A percentile compares a stretch with the other conserved stretches of the same genome.
These are phyloP conservation scores for Backusella liffmaniae DNA, from an alignment of 192 early-diverging fungal species.

Conservation along the genomic window DNA sequence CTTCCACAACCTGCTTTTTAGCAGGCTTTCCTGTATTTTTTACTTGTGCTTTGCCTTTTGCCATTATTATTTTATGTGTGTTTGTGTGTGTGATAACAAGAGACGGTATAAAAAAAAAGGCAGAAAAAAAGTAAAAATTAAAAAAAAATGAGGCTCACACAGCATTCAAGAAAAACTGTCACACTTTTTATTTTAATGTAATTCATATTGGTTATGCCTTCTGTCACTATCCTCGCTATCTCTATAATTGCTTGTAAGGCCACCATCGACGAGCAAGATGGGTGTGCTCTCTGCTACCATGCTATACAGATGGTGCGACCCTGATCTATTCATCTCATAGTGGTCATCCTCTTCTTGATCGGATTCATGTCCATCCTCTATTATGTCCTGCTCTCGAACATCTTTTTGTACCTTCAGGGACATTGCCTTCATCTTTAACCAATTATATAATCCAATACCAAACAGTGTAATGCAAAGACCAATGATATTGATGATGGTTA, in stretches of 20 bases:
- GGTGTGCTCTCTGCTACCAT: constrained; percentile 38
- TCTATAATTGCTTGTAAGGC: constrained; percentile 12
- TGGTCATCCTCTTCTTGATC: background rate
- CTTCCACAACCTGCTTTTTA: background rate
- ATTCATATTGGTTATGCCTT: background rate
- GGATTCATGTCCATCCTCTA: background rate
- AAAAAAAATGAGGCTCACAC: constrained; percentile 15
- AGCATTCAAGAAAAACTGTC: constrained; percentile 1
- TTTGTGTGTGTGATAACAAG: background rate
- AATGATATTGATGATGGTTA: constrained; percentile 70
- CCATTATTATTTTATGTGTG: background rate
- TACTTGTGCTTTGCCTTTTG: background rate
- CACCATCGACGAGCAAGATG: constrained; percentile 30
- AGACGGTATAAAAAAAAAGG: background rate
- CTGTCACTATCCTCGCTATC: constrained; percentile 20
- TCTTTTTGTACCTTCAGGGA: background rate
- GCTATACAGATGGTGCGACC: constrained; percentile 23
- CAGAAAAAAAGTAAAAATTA: constrained; percentile 17
- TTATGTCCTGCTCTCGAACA: background rate
- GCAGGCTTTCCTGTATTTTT: background rate
- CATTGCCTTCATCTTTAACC: constrained; percentile 56
- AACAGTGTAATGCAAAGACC: constrained; percentile 80
- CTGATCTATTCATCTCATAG: background rate
- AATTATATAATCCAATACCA: constrained; percentile 79
- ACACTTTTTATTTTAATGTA: background rate